These are phyloP conservation scores for Aspergillus sparsus DNA, from an alignment of 495 filamentous ascomycete genomes.

Conservation along the genomic window DNA sequence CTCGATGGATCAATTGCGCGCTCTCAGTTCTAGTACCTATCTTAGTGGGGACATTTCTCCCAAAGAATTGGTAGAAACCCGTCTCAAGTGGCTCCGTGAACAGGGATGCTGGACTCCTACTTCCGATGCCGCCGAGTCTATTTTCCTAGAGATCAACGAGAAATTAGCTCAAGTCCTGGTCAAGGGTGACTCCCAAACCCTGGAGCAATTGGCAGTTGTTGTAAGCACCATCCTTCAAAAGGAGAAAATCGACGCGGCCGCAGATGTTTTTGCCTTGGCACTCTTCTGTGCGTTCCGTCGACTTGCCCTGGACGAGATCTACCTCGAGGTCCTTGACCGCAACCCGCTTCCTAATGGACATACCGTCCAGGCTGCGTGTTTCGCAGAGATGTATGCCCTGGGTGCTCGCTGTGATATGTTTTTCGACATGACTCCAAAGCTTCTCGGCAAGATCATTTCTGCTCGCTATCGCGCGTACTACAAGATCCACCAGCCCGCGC, in stretches of 20 bases:
- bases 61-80: constrained; percentile 16
- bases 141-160: constrained; percentile 17
- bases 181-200: constrained; percentile 10
- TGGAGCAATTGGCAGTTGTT: constrained; percentile 10
- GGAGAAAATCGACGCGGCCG: constrained; percentile 12
- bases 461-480: constrained; percentile 18
- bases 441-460: constrained; percentile 19
- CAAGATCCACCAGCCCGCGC: constrained; percentile 18
- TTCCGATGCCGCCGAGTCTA: not conserved
- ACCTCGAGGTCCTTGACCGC: constrained; percentile 21
- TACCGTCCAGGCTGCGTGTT: constrained; percentile 19
- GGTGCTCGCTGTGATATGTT: constrained; percentile 21
- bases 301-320: constrained; percentile 19
- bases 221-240: constrained; percentile 8
- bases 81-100: constrained; percentile 18
- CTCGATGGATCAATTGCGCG: constrained; percentile 15
- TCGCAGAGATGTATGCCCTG: constrained; percentile 22
- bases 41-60: constrained; percentile 17
- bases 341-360: constrained; percentile 22
- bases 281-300: constrained; percentile 23
- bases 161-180: constrained; percentile 14
- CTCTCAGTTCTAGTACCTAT: constrained; percentile 18
- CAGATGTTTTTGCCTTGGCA: constrained; percentile 16
- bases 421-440: constrained; percentile 24
- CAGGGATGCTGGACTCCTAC: constrained; percentile 19